Conservation (phyloP, 2,329 filamentous ascomycete genomes). For the Hymenoscyphus fraxineus region DNA sequence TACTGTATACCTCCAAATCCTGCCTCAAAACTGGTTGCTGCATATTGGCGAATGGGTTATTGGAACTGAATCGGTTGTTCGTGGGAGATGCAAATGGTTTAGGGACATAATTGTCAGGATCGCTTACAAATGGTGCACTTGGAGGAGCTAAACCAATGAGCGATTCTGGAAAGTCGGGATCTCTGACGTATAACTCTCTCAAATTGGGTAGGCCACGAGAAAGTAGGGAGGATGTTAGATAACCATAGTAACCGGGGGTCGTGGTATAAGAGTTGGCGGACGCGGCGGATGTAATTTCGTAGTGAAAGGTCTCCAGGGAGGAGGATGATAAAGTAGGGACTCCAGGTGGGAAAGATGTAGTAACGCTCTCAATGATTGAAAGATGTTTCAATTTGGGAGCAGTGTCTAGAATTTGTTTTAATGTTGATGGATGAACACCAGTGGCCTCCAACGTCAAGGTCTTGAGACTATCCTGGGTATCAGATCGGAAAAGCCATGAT, state of each 20-base stretch:
- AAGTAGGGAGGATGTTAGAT: constrained; percentile 79
- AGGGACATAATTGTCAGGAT: constrained; percentile 32
- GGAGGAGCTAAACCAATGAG: constrained; percentile 67
- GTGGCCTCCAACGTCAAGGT: constrained; percentile 70
- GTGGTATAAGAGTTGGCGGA: constrained; percentile 54
- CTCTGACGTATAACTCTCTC: constrained; percentile 77
- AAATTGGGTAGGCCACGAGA: constrained; percentile 71
- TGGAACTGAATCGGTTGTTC: constrained; percentile 32
- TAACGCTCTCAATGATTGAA: constrained; percentile 53
- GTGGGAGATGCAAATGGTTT: constrained; percentile 20
- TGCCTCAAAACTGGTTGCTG: constrained; percentile 44
- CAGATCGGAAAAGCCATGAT: constrained; percentile 61
- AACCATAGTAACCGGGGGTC: constrained; percentile 70
- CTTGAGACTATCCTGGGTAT: constrained; percentile 57
- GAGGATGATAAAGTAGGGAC: constrained; percentile 64
- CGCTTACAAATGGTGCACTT: constrained; percentile 45
- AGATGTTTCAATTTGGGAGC: constrained; percentile 44
- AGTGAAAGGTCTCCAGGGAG: constrained; percentile 71
- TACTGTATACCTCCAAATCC: constrained; percentile 60
- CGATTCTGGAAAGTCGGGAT: constrained; percentile 76
- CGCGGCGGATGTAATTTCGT: constrained; percentile 68
- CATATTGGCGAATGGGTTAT: constrained; percentile 34
- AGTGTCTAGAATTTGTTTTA: constrained; percentile 41
- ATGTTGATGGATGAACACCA: constrained; percentile 52
- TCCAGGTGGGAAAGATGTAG: constrained; percentile 52